These are phyloP conservation scores for Barnettozyma vustinii DNA, from an alignment of 805 yeast species.

Conservation along the genomic window DNA sequence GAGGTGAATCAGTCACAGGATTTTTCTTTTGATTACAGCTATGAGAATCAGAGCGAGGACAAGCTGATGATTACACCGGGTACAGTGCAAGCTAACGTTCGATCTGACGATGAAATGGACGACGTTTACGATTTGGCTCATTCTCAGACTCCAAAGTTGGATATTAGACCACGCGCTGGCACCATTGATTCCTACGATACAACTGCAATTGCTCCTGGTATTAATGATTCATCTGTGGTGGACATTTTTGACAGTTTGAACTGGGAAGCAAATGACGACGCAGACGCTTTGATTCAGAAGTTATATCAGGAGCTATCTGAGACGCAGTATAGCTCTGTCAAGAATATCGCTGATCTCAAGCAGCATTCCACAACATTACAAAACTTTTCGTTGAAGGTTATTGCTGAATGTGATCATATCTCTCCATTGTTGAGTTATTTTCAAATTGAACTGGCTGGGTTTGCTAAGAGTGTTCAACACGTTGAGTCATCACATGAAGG, in stretches of 20 bases:
- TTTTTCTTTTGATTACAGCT: constrained; percentile 18
- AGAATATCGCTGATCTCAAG: constrained; percentile 47
- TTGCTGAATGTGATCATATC: constrained; percentile 48
- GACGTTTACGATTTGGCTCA: constrained; percentile 17
- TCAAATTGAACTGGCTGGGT: constrained; percentile 55
- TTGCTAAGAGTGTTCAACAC: constrained; percentile 61
- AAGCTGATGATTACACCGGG: constrained; percentile 8
- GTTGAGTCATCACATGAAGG: constrained; percentile 78
- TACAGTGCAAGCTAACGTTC: constrained; percentile 4
- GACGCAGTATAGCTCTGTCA: constrained; percentile 58
- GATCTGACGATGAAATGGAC: constrained; percentile 19
- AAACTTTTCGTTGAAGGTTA: constrained; percentile 37
- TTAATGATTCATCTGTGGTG: constrained; percentile 33
- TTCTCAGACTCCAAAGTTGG: constrained; percentile 9
- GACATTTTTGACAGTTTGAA: constrained; percentile 73
- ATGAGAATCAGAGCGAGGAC: constrained; percentile 10
- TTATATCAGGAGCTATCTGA: constrained; percentile 54
- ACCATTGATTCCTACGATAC: constrained; percentile 25
- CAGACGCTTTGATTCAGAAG: constrained; percentile 50
- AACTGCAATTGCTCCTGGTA: constrained; percentile 14
- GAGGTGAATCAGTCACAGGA: constrained; percentile 11
- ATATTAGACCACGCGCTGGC: constrained; percentile 19
- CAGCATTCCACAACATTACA: constrained; percentile 38
- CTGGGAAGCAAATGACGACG: constrained; percentile 68
- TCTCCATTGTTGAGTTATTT: constrained; percentile 51